Conservation (phyloP, 371 early-diverging fungal genomes). For the Capillidium rhysosporum region DNA sequence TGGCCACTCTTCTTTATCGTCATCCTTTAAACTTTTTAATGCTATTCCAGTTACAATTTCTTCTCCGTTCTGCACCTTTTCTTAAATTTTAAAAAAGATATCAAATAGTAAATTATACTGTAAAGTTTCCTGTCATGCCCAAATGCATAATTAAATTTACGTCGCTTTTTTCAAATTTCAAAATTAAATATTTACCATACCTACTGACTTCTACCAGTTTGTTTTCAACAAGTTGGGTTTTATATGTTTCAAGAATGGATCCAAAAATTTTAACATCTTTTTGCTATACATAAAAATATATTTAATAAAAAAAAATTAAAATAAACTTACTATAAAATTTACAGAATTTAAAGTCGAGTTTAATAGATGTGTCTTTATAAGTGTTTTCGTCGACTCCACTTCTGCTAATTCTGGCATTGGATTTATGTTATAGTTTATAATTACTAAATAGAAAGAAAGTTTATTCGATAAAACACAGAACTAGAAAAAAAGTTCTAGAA, state of each 20-base stretch:
- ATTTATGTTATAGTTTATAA: too few species aligned
- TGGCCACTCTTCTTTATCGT: slow-evolving; percentile 24
- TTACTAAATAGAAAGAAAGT: too few species aligned
- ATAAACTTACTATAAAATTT: slow-evolving; percentile 1
- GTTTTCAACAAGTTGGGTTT: slow-evolving; percentile 11
- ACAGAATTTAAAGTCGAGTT: slow-evolving; percentile 18
- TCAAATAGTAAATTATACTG: slow-evolving; percentile 5
- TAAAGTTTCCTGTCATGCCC: slow-evolving; percentile 29
- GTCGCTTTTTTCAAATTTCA: slow-evolving; percentile 16
- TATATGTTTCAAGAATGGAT: neutral
- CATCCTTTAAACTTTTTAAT: slow-evolving; percentile 1
- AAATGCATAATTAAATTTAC: slow-evolving; percentile 24
- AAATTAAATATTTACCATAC: slow-evolving; percentile 32
- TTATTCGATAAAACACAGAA: too few species aligned
- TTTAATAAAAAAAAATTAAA: neutral
- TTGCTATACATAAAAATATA: slow-evolving; percentile 3
- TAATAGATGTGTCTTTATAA: slow-evolving; percentile 18
- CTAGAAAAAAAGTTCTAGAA: too few species aligned
- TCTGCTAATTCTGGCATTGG: slow-evolving; percentile 18
- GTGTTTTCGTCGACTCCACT: slow-evolving; percentile 19
- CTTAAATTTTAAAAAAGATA: slow-evolving; percentile 1
- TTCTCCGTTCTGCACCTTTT: slow-evolving; percentile 2
- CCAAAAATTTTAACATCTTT: slow-evolving; percentile 8
- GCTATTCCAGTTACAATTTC: neutral
- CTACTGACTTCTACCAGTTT: slow-evolving; percentile 26